Conservation (phyloP, 441 rosid species). For the Croton laevigatus region DNA sequence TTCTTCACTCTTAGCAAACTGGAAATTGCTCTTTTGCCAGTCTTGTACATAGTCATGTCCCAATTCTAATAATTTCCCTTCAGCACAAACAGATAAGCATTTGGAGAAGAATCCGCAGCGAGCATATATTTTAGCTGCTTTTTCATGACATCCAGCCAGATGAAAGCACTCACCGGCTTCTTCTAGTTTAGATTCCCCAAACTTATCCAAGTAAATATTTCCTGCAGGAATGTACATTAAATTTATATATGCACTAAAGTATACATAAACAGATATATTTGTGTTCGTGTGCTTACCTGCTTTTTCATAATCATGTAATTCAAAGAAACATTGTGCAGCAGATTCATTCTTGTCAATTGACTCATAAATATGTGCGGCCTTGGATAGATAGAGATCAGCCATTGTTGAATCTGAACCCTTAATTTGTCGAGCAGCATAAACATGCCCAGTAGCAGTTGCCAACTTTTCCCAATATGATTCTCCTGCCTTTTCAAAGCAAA, state of each 20-base stretch:
- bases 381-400: slow-evolving; percentile 29
- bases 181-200: slow-evolving; percentile 33
- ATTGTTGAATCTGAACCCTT: slow-evolving; percentile 28
- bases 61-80: slow-evolving; percentile 38
- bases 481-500: slow-evolving; percentile 49
- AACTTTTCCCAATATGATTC: slow-evolving; percentile 35
- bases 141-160: slow-evolving; percentile 29
- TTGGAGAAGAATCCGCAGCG: slow-evolving; percentile 24
- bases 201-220: slow-evolving; percentile 33
- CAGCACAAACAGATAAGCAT: slow-evolving; percentile 36
- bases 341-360: slow-evolving; percentile 42
- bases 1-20: slow-evolving; percentile 15
- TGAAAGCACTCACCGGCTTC: slow-evolving; percentile 47
- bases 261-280: not conserved
- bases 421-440: slow-evolving; percentile 36
- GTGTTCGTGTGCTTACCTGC: slow-evolving; percentile 32
- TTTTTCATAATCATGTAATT: slow-evolving; percentile 38
- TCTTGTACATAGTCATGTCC: slow-evolving; percentile 34
- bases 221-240: slow-evolving; percentile 28
- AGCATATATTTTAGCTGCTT: slow-evolving; percentile 47
- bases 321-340: slow-evolving; percentile 45
- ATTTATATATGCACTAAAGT: not conserved
- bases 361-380: slow-evolving; percentile 47
- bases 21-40: slow-evolving; percentile 29
- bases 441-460: slow-evolving; percentile 35